Conservation (phyloP, 2,329 filamentous ascomycete genomes). For the Paramyrothecium sp. region DNA sequence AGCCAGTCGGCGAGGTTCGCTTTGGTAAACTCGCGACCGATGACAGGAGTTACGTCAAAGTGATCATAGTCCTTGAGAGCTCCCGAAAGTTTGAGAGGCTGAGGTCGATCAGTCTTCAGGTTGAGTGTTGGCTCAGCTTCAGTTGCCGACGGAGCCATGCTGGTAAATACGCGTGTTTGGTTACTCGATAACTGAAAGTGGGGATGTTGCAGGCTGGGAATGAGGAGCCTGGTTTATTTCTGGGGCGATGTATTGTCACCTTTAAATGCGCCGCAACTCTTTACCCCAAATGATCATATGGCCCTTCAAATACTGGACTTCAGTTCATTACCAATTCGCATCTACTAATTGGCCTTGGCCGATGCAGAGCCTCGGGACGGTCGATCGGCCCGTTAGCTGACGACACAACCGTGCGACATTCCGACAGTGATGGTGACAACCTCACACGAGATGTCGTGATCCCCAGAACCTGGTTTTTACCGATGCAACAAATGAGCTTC, state of each 20-base stretch:
- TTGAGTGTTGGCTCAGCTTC: conserved; percentile 10
- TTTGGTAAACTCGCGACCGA: conserved; percentile 60
- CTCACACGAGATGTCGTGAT: not conserved
- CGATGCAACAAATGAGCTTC: not conserved
- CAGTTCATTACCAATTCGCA: not conserved
- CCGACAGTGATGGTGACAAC: not conserved
- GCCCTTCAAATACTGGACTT: not conserved
- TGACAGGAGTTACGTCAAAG: conserved; percentile 60
- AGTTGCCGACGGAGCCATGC: conserved; percentile 16
- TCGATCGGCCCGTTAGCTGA: not conserved
- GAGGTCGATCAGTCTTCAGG: conserved; percentile 21
- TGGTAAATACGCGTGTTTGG: not conserved
- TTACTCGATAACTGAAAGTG: not conserved
- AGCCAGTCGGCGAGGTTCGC: conserved; percentile 61
- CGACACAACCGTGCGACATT: not conserved
- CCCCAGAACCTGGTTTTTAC: not conserved
- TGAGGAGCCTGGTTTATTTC: not conserved
- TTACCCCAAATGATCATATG: not conserved
- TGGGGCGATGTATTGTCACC: not conserved
- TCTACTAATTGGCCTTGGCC: not conserved
- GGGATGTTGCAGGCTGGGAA: no score
- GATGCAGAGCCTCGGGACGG: not conserved
- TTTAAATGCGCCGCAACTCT: not conserved
- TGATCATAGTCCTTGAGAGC: conserved; percentile 49
- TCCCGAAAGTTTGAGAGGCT: conserved; percentile 49